Evolutionary conservation across 257 asterid species (phyloP).

Genomic region (Capsicum pubescens): DNA sequence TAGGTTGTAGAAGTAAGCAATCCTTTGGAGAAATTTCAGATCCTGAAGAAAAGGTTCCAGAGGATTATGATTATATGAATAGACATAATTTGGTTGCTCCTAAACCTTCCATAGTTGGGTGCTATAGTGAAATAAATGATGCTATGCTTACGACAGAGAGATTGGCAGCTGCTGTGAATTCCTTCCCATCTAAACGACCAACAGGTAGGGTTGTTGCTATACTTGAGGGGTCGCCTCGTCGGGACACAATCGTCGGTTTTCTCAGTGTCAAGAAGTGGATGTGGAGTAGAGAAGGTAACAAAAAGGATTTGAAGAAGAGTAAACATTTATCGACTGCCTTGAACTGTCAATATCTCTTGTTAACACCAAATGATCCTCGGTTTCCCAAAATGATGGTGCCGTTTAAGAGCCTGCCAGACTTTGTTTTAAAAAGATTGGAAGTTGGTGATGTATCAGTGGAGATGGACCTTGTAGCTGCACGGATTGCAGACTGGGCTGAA

Average conservation of each 20-base stretch:
- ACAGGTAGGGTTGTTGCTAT: slow-evolving; percentile 85
- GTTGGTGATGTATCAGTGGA: slow-evolving; percentile 70
- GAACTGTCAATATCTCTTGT: slow-evolving; percentile 51
- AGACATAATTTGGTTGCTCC: slow-evolving; percentile 37
- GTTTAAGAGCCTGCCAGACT: slow-evolving; percentile 57
- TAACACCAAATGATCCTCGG: slow-evolving; percentile 74
- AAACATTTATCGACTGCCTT: slow-evolving; percentile 40
- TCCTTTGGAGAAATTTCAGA: slow-evolving; percentile 39
- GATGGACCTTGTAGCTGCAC: slow-evolving; percentile 75
- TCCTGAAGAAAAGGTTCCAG: slow-evolving; percentile 36
- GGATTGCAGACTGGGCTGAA: slow-evolving; percentile 75
- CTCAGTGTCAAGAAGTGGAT: slow-evolving; percentile 73
- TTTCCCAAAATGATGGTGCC: slow-evolving; percentile 77
- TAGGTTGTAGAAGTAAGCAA: slow-evolving; percentile 30
- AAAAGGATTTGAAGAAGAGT: slow-evolving; percentile 59
- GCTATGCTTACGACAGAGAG: slow-evolving; percentile 50
- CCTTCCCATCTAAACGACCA: slow-evolving; percentile 76
- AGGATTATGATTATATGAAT: slow-evolving; percentile 37
- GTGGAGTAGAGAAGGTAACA: slow-evolving; percentile 49
- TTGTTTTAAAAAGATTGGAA: slow-evolving; percentile 60
- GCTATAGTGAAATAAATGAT: slow-evolving; percentile 35
- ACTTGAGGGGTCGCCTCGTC: slow-evolving; percentile 60
- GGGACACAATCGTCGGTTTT: slow-evolving; percentile 70
- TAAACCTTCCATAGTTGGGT: slow-evolving; percentile 34
- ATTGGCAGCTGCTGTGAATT: slow-evolving; percentile 48